Percentiles rank a stretch among this genome's conserved stretches.
These are phyloP conservation scores for Trichoderma sp. DNA, from an alignment of 2,329 filamentous ascomycete genomes.

Conservation along the genomic window DNA sequence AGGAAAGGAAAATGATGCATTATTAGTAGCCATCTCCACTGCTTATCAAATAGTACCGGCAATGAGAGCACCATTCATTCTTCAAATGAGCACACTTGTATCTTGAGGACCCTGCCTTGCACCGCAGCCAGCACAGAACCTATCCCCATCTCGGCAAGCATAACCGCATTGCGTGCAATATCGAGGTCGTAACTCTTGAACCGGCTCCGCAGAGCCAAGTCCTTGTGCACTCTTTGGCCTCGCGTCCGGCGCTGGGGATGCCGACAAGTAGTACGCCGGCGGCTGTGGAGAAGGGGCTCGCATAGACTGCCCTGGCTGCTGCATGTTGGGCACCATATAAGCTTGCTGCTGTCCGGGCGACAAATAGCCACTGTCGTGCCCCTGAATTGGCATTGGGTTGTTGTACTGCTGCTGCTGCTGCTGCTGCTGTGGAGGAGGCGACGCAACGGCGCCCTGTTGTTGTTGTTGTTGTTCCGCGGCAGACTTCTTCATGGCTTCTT, in stretches of 20 bases:
- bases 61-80: not conserved
- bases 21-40: not conserved
- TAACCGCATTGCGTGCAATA: slow-evolving; percentile 7
- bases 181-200: not conserved
- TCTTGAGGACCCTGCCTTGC: not conserved
- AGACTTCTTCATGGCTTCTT: slow-evolving; percentile 1
- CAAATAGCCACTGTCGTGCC: not conserved
- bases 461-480: not conserved
- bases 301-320: not conserved
- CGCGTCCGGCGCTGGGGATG: not conserved
- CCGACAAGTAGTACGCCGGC: not conserved
- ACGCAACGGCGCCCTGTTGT: not conserved
- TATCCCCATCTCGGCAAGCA: not conserved
- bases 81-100: not conserved
- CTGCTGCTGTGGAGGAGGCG: not conserved
- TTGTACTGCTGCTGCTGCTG: not conserved
- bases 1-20: not conserved
- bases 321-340: not conserved
- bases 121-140: not conserved
- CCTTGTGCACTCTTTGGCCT: slow-evolving; percentile 5
- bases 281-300: not conserved
- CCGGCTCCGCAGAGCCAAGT: not conserved
- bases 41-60: not conserved
- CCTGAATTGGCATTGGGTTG: slow-evolving; percentile 7
- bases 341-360: not conserved